A percentile compares a stretch with the other conserved stretches of the same genome.
Evolutionary conservation across 2,329 filamentous ascomycete genomes (phyloP).

Genomic region (Pleurostoma richardsiae): DNA sequence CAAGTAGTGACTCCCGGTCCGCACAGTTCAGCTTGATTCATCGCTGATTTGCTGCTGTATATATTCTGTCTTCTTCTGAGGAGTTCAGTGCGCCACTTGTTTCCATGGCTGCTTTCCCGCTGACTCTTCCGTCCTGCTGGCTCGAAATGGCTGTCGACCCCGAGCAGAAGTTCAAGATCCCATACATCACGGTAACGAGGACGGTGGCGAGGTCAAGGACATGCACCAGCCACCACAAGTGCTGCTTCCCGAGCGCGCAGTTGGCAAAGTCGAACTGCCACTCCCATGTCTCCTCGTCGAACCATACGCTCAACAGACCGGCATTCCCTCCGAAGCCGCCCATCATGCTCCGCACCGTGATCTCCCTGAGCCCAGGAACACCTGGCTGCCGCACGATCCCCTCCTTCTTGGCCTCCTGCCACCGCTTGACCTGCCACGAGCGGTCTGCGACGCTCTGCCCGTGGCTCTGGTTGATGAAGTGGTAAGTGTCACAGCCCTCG

Average conservation of each 20-base stretch:
- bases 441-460: slow-evolving; percentile 32
- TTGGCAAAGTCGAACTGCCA: slow-evolving; percentile 80
- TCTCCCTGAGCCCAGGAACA: slow-evolving; percentile 69
- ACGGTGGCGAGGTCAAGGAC: slow-evolving; percentile 56
- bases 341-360: slow-evolving; percentile 98
- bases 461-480: slow-evolving; percentile 66
- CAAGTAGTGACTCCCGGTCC: too few relatives aligned
- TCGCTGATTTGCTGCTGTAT: too few relatives aligned
- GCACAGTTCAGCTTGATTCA: too few relatives aligned
- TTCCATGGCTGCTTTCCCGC: too few relatives aligned
- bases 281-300: slow-evolving; percentile 63
- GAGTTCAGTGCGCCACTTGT: too few relatives aligned
- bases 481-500: slow-evolving; percentile 84
- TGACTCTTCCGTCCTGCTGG: background rate
- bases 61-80: too few relatives aligned
- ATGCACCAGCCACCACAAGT: slow-evolving; percentile 92
- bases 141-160: background rate
- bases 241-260: slow-evolving; percentile 78
- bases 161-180: slow-evolving; percentile 9
- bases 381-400: slow-evolving; percentile 34
- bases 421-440: slow-evolving; percentile 45
- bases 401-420: slow-evolving; percentile 35
- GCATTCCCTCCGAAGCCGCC: slow-evolving; percentile 91
- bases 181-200: slow-evolving; percentile 21
- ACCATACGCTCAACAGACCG: slow-evolving; percentile 85